These are phyloP conservation scores for Termitomyces sp. DNA, from an alignment of 768 basidiomycete species.

Conservation along the genomic window DNA sequence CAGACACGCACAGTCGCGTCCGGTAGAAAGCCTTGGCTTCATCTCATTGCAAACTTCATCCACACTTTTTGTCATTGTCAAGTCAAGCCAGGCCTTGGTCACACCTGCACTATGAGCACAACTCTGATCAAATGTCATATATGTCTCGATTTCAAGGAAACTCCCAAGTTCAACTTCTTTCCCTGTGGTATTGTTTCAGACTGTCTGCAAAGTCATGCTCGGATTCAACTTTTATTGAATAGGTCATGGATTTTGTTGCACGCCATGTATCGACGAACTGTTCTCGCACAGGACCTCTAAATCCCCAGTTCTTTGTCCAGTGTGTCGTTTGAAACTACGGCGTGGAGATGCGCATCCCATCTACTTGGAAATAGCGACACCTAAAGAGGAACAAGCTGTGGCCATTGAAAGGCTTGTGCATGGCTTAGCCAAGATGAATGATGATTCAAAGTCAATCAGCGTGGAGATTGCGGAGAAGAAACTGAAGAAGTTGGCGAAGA, in stretches of 20 bases:
- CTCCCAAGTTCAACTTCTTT: conserved; percentile 26
- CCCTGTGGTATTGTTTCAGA: conserved; percentile 29
- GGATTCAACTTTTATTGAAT: neutral
- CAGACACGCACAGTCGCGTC: too few species aligned
- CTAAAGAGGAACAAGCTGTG: conserved; percentile 24
- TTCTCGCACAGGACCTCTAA: conserved; percentile 13
- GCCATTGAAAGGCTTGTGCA: conserved; percentile 25
- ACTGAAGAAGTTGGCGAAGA: conserved; percentile 25
- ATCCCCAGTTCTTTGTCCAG: conserved; percentile 11
- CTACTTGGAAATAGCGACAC: conserved; percentile 24
- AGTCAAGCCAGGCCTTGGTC: too few species aligned
- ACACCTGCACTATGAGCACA: neutral
- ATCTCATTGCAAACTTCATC: too few species aligned
- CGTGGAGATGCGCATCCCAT: conserved; percentile 13
- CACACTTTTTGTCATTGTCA: too few species aligned
- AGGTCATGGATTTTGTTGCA: conserved; percentile 41
- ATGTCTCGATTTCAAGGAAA: conserved; percentile 23
- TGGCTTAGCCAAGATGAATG: conserved; percentile 30
- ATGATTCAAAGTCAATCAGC: conserved; percentile 28
- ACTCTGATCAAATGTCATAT: conserved; percentile 18
- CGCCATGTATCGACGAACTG: conserved; percentile 25
- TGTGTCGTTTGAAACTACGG: conserved; percentile 15
- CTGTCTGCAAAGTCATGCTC: neutral
- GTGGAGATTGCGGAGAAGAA: conserved; percentile 33
- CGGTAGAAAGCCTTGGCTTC: too few species aligned